Conservation (phyloP, 1,284 basidiomycete genomes). For the Fomes fomentarius region DNA sequence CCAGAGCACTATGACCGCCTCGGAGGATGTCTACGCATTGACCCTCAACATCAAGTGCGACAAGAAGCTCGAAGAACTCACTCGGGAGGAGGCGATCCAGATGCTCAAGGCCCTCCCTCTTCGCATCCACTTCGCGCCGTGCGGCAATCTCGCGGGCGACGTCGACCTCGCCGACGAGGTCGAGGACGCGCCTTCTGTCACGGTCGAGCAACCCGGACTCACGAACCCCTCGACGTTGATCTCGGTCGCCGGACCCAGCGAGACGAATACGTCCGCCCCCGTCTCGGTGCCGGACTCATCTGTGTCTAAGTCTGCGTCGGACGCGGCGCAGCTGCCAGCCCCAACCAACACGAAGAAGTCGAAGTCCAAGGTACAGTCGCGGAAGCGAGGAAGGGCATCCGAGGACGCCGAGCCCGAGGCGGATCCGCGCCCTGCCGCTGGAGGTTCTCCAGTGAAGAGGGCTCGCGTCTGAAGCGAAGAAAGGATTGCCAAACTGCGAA, state of each 20-base stretch:
- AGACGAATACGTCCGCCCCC: too few relatives aligned
- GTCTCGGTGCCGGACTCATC: too few relatives aligned
- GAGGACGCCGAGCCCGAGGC: not conserved
- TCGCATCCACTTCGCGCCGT: slow-evolving; percentile 15
- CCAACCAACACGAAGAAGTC: not conserved
- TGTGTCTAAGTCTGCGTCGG: not conserved
- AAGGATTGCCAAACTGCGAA: not conserved
- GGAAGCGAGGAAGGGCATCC: not conserved
- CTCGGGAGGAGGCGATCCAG: slow-evolving; percentile 22
- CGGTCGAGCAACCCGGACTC: too few relatives aligned
- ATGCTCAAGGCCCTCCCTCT: slow-evolving; percentile 21
- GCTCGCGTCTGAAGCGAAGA: not conserved
- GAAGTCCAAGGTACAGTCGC: not conserved
- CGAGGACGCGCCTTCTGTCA: not conserved
- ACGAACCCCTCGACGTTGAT: too few relatives aligned
- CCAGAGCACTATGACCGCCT: not conserved
- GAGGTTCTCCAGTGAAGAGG: not conserved
- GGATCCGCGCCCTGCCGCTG: not conserved
- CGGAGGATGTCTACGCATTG: slow-evolving; percentile 14
- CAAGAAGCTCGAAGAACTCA: slow-evolving; percentile 22
- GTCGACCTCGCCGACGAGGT: not conserved
- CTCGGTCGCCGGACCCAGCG: too few relatives aligned
- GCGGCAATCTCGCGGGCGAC: not conserved
- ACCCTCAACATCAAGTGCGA: slow-evolving; percentile 10
- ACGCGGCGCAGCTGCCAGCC: not conserved